Evolutionary conservation across 306 rosid species (phyloP).

Genomic region (Malus asiatica): DNA sequence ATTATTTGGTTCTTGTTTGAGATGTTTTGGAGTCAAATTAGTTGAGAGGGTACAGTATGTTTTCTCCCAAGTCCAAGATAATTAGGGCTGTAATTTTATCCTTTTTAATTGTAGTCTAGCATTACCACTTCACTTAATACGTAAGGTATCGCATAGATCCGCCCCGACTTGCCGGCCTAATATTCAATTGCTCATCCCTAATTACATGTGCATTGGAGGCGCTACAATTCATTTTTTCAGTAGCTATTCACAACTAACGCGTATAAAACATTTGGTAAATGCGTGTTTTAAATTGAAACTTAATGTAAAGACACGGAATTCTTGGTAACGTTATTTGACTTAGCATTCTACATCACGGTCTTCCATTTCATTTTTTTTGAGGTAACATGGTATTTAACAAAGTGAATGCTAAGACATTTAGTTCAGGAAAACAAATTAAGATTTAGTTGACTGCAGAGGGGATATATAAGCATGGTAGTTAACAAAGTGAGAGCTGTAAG

Average conservation of each 20-base stretch:
- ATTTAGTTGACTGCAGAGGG: neutral
- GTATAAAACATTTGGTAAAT: no score
- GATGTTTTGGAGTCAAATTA: neutral
- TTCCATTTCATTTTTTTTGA: neutral
- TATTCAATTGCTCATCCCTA: accelerated
- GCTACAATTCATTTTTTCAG: no score
- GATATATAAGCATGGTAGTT: neutral
- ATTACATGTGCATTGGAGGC: no score
- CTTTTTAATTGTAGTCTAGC: neutral
- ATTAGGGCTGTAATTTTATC: neutral
- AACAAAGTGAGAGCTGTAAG: neutral
- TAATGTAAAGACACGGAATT: neutral
- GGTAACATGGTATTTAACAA: no score
- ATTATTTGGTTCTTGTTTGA: neutral
- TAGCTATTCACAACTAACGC: no score
- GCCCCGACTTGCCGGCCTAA: accelerated
- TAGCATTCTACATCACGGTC: neutral
- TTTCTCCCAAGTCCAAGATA: neutral
- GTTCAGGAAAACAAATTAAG: neutral
- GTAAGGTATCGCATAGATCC: no score
- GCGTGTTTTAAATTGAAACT: no score
- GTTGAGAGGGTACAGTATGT: neutral
- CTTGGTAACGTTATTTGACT: neutral
- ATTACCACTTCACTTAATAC: neutral
- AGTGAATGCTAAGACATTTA: neutral